Base-by-base conservation (phyloP, 2,329 filamentous ascomycete genomes). In the Exserohilum turcica region DNA sequence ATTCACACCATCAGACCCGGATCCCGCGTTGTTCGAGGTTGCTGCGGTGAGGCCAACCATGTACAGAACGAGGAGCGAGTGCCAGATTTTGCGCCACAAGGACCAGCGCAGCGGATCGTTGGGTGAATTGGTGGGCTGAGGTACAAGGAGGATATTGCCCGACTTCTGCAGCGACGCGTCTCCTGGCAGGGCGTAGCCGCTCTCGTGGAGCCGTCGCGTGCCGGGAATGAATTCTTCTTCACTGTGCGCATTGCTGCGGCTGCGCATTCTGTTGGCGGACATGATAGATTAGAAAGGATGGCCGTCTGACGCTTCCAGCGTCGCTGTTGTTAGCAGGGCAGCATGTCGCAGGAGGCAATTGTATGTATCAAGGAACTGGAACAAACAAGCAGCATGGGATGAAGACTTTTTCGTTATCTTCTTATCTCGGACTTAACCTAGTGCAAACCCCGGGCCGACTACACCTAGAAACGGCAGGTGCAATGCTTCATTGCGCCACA, bases 81-180 rank as follows among this genome's bases (percentile, higher is more conserved):
- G 38, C 38, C 38, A 42, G 38, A 18, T 10, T 19, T 42, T 42
- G 27, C 38, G 38, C 38, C 15, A 42, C 6, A 42, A 5, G 24
- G 38, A 29, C 38, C 38, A 42, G 24, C 38, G 38, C 27, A 42
- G 38, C n/a, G 38, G 38, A 42, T 42, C 38, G 27, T 42, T 42
- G 27, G 38, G 38, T 15, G 38, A 42, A 10, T 29, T 42, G 24
- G 38, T 42, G 9, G 38, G 38, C 38, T 42, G 38, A 18, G 38
- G 38, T 31, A 42, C 27, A 6, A 42, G 38, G n/a, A 42, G 24
- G 27, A 42, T 29, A 12, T 42, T 19, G 38, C 38, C 27, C 4
- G 24, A 42, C 10, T 29, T 42, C 15, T 42, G n/a, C 15, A 42
- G 27, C 15, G 38, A 42, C n/a, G 27, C 18, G 27, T 42, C 38